Base-by-base conservation (phyloP, 1,139 yeast genomes). In the Yamadazyma triangularis region DNA sequence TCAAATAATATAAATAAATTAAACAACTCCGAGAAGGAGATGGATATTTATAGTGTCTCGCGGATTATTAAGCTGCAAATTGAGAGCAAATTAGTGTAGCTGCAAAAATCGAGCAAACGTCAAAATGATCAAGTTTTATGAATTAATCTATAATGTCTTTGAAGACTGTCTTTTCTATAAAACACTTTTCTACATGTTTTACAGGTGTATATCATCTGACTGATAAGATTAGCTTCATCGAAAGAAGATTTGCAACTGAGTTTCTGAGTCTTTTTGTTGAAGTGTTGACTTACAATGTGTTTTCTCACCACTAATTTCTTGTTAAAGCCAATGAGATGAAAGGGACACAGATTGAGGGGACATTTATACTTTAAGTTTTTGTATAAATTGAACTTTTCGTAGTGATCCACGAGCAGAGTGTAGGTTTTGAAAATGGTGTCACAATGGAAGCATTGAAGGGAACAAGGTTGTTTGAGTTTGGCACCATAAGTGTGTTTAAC, bases 271-370 rank as follows among this genome's bases (percentile, higher is more conserved):
- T 28, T 27, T 11, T 26, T 30, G 11, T 38, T 35, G 23, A 31
- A 29, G 46, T 80, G 87, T 40, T 75, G 77, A 23, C 69, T 58
- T 14, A 72, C 64, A 36, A 75, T 67, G 44, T 80, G 87, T 34
- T 85, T 66, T 33, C 73, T 58, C 35, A 79, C 64, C 40, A 74
- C 79, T 4, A 75, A 71, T 28, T 72, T 60, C 33, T 79, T 69
- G 26, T 73, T 70, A 31, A 77, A 61, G 0, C 87, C 86, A 24
- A 79, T 55, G 4, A 71, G 53, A 24, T 64, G 62, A 78, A 82
- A 79, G 0, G 81, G 79, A 42, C 88, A 80, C n/a, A 60, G 55
- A 9, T 50, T 45, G 24, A 69, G 60, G 0, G 76, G 76, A 44
- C 87, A 79, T 23, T 41, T 35, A 25, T 41, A 41, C 23, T 36